These are phyloP conservation scores for Hydrangea macrophylla DNA, from an alignment of 148 eudicot species.

Conservation along the genomic window DNA sequence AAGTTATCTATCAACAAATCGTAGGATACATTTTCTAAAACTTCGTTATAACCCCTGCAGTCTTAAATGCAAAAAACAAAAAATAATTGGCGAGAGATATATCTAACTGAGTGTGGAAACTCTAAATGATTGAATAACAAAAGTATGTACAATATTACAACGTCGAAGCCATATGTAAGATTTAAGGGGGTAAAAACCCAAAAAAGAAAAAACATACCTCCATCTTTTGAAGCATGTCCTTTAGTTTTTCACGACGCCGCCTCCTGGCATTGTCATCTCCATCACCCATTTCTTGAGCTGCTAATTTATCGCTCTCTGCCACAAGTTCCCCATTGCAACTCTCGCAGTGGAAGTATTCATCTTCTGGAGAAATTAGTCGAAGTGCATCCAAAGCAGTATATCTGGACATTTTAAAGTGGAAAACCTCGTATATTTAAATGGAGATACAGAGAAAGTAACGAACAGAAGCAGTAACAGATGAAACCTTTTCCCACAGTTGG, in stretches of 20 bases:
- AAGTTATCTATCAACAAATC: no score
- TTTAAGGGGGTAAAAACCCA: neutral
- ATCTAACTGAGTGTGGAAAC: no score
- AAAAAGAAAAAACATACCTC: constrained; percentile 54
- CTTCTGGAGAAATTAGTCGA: constrained; percentile 73
- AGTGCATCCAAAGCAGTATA: constrained; percentile 96
- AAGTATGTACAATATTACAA: neutral
- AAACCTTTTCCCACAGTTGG: constrained; percentile 84
- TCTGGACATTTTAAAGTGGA: constrained; percentile 43
- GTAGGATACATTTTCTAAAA: no score
- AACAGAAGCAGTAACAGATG: neutral
- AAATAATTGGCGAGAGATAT: no score
- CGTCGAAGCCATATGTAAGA: neutral
- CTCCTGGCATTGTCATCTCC: constrained; percentile 97
- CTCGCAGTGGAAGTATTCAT: constrained; percentile 90
- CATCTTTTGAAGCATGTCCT: constrained; percentile 78
- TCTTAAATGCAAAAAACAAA: no score
- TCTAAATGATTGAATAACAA: neutral
- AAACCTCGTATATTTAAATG: constrained; percentile 16
- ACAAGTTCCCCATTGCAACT: constrained; percentile 87
- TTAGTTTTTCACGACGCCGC: constrained; percentile 80
- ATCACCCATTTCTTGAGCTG: constrained; percentile 84
- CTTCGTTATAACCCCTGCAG: no score
- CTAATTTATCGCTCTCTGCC: constrained; percentile 93
- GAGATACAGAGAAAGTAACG: constrained; percentile 10